Percentiles rank a stretch among this genome's conserved stretches.
These are phyloP conservation scores for Leonotis leonurus DNA, from an alignment of 257 asterid genomes.

Conservation along the genomic window DNA sequence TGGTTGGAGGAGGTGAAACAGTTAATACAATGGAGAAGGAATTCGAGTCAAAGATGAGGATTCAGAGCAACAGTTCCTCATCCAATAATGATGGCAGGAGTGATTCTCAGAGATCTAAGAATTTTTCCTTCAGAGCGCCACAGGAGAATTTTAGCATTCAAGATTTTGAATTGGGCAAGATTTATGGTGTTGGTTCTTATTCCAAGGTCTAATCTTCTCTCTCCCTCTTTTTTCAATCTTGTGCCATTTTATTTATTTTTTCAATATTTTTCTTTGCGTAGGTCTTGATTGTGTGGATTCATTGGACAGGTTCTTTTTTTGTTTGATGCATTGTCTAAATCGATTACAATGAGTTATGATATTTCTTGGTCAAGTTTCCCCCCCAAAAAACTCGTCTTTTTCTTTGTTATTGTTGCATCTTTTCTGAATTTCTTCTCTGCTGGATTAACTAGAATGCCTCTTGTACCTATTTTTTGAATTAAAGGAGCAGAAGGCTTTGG, in stretches of 20 bases:
- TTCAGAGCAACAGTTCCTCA: conserved; percentile 47
- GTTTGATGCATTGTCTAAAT: conserved; percentile 11
- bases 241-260: background rate
- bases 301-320: conserved; percentile 1
- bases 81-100: conserved; percentile 16
- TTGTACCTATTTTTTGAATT: background rate
- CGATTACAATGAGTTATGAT: background rate
- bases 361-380: background rate
- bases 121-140: conserved; percentile 86
- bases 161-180: conserved; percentile 96
- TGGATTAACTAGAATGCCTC: background rate
- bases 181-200: conserved; percentile 99
- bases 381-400: background rate
- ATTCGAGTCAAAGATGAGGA: conserved; percentile 69
- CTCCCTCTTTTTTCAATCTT: background rate
- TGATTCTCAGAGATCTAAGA: conserved; percentile 65
- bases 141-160: conserved; percentile 86
- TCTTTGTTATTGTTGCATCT: background rate
- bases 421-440: background rate
- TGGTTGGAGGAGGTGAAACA: conserved; percentile 31
- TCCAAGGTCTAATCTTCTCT: conserved; percentile 58
- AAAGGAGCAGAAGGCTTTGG: background rate
- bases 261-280: background rate
- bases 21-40: conserved; percentile 64
- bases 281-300: background rate